Base-by-base conservation (phyloP, 345 rosid species). In the Raphanus sativus region DNA sequence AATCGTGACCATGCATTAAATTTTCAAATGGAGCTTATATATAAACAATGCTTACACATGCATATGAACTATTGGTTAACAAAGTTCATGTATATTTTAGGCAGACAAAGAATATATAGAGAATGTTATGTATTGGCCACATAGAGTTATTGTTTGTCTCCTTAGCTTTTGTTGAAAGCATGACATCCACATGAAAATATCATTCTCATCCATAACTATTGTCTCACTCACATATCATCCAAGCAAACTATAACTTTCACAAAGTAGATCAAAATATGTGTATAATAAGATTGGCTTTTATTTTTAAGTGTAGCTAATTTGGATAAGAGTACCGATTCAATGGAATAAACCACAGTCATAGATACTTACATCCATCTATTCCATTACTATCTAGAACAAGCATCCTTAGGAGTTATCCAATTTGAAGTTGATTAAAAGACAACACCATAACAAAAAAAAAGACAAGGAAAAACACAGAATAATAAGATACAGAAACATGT, bases 151-250 rank as follows among this genome's bases (percentile, higher is more conserved):
- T 65, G 76, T 70, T 74, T 33, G 83, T 80, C 76, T 69, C 80
- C 77, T 59, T 61, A 24, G 48, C 64, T 75, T 65, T 56, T 45
- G 75, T 74, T 79, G 78, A 68, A 73, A 42, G 75, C 66, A 74
- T 79, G 71, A 74, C 75, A 79, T 79, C 82, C 82, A 79, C 82
- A 79, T 55, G 45, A 74, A 79, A 79, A 74, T 79, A 79, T 79
- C 82, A 74, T 68, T 79, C 82, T 79, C 70, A 79, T 79, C 78
- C 82, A 79, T 29, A 68, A 74, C 78, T 68, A 30, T 69, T 74
- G 78, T 79, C 82, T 68, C 75, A 74, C 71, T 74, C 82, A 62
- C 78, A 79, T 68, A 68, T 62, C 82, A 68, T 79, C 78, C 78
- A 79, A 79, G 82, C 15, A 79, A 79, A 73, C 75, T 15, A 45